These are phyloP conservation scores for Neoboletus brunneissimus DNA, from an alignment of 768 basidiomycete genomes.

Conservation along the genomic window DNA sequence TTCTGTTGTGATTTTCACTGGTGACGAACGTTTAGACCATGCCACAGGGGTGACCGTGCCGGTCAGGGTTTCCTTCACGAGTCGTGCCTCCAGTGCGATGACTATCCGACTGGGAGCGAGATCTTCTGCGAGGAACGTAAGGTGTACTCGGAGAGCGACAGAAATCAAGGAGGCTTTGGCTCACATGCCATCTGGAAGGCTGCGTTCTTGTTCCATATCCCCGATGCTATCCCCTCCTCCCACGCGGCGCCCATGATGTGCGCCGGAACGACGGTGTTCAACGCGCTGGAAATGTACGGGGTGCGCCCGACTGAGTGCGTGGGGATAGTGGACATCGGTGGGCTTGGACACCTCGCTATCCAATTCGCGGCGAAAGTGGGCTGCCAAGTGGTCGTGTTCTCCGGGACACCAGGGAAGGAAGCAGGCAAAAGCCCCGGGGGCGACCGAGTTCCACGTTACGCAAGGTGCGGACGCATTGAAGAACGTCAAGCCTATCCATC, in stretches of 20 bases:
- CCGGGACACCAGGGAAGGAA: slow-evolving; percentile 20
- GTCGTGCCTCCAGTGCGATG: background rate
- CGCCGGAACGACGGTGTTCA: slow-evolving; percentile 26
- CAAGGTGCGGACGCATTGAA: background rate
- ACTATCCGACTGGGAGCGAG: slow-evolving; percentile 25
- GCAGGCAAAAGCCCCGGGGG: slow-evolving; percentile 24
- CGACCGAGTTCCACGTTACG: slow-evolving; percentile 23
- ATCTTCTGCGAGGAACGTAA: slow-evolving; percentile 11
- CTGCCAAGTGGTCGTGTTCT: slow-evolving; percentile 29
- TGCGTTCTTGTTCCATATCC: slow-evolving; percentile 29
- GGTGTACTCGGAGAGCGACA: slow-evolving; percentile 10
- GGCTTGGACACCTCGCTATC: slow-evolving; percentile 29
- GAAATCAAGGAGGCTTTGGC: slow-evolving; percentile 21
- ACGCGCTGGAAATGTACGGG: slow-evolving; percentile 17
- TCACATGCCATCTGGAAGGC: slow-evolving; percentile 29
- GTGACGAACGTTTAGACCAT: background rate
- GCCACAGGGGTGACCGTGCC: background rate
- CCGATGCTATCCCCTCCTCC: slow-evolving; percentile 19
- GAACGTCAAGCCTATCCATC: background rate
- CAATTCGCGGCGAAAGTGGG: slow-evolving; percentile 33
- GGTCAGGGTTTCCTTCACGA: background rate
- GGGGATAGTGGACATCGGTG: slow-evolving; percentile 27
- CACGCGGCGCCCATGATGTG: slow-evolving; percentile 31
- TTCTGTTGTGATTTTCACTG: background rate
- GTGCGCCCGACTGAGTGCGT: slow-evolving; percentile 27